These are phyloP conservation scores for Thecaphora frezii DNA, from an alignment of 1,284 basidiomycete species.

Conservation along the genomic window DNA sequence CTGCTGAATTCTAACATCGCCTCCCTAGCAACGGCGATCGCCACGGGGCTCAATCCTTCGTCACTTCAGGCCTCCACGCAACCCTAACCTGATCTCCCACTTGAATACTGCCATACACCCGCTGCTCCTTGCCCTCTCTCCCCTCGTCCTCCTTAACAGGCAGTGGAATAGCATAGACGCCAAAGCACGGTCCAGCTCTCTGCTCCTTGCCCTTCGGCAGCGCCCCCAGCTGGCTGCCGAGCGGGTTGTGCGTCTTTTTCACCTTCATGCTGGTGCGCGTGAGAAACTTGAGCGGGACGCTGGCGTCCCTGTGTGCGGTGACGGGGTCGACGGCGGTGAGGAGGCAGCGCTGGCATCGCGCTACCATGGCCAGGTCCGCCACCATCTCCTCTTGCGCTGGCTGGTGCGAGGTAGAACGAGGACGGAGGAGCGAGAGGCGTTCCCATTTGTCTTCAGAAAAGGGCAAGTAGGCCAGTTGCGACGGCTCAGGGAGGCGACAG, in stretches of 20 bases:
- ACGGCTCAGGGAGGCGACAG: not conserved
- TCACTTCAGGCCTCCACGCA: no score
- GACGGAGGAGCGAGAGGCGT: constrained; percentile 24
- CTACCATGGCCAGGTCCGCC: constrained; percentile 38
- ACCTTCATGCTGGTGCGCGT: constrained; percentile 23
- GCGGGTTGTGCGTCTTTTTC: constrained; percentile 15
- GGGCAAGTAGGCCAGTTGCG: constrained; percentile 3
- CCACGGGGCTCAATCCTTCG: no score
- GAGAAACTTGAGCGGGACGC: constrained; percentile 38
- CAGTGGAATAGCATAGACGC: constrained; percentile 44
- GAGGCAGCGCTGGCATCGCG: constrained; percentile 41
- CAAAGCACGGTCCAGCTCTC: constrained; percentile 42
- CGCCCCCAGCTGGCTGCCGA: not conserved
- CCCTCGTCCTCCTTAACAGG: no score
- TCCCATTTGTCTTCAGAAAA: constrained; percentile 45
- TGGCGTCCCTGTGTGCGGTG: constrained; percentile 35
- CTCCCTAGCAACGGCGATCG: no score
- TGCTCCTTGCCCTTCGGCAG: constrained; percentile 5
- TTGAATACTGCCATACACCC: no score
- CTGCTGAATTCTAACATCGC: no score
- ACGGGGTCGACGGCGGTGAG: constrained; percentile 44
- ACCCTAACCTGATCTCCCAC: no score
- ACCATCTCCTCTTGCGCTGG: constrained; percentile 24
- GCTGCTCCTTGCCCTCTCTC: no score
- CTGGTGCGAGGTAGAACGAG: not conserved